These are phyloP conservation scores for Panaeolus papilionaceus DNA, from an alignment of 768 basidiomycete species.

Conservation along the genomic window DNA sequence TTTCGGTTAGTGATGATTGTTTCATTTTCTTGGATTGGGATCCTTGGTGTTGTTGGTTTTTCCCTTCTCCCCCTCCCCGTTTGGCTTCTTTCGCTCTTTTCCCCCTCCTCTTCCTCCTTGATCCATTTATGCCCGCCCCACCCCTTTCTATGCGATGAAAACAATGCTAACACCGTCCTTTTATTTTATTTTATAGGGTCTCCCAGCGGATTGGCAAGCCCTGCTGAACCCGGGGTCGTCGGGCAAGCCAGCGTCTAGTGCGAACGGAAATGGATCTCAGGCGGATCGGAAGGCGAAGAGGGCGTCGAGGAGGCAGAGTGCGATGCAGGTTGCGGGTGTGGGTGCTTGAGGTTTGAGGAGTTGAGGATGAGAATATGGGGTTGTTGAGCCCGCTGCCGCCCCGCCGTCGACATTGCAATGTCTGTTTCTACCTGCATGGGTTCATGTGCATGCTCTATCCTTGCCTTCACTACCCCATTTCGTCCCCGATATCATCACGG, in stretches of 20 bases:
- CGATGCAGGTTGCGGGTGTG: neutral
- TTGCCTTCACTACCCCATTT: no score
- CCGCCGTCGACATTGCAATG: no score
- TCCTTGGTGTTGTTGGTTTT: neutral
- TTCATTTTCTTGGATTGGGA: neutral
- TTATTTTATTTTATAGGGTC: neutral
- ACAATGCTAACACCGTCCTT: no score
- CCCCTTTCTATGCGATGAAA: no score
- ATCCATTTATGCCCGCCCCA: neutral
- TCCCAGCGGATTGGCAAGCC: conserved; percentile 2
- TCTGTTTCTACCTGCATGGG: no score
- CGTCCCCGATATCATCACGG: no score
- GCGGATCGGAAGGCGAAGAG: neutral
- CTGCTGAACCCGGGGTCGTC: neutral
- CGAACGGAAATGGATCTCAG: neutral
- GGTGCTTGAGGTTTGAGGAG: neutral
- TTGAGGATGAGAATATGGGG: no score
- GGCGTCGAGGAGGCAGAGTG: conserved; percentile 9
- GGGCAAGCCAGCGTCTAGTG: neutral
- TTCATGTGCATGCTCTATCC: no score
- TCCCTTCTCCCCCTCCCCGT: neutral
- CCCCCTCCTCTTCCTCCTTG: neutral
- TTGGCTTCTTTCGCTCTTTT: neutral
- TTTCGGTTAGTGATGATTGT: conserved; percentile 27
- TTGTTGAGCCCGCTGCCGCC: no score